Evolutionary conservation across 345 rosid genomes (phyloP).

Genomic region (Dimocarpus longan): DNA sequence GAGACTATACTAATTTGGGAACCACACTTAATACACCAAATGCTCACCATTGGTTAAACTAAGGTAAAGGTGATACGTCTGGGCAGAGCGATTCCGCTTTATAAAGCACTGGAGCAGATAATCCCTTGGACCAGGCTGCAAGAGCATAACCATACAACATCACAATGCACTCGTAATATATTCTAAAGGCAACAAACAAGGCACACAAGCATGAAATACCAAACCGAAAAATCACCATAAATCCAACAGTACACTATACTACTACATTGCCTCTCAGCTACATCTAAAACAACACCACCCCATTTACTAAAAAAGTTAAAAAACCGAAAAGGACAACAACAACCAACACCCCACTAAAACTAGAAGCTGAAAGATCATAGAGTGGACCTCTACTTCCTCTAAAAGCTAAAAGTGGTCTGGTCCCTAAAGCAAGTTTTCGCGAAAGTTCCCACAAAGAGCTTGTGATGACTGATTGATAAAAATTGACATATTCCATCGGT

Average conservation of each 20-base stretch:
- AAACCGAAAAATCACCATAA: slow-evolving; percentile 2
- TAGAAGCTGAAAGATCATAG: neutral
- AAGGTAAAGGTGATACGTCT: slow-evolving; percentile 65
- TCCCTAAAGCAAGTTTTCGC: slow-evolving; percentile 5
- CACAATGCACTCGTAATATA: neutral
- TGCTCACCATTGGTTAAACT: slow-evolving; percentile 62
- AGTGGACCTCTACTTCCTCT: slow-evolving; percentile 11
- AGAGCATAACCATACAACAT: slow-evolving; percentile 8
- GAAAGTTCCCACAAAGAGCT: slow-evolving; percentile 13
- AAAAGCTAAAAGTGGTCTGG: slow-evolving; percentile 33
- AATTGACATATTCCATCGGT: slow-evolving; percentile 6
- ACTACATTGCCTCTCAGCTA: neutral
- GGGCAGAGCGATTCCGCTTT: slow-evolving; percentile 54
- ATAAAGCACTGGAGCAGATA: slow-evolving; percentile 63
- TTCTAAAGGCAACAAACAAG: slow-evolving; percentile 10
- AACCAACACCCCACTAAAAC: neutral
- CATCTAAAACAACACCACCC: neutral
- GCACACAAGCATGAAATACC: neutral
- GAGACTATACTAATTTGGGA: neutral
- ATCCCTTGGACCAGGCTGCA: slow-evolving; percentile 81
- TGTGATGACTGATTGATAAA: slow-evolving; percentile 8
- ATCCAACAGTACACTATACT: neutral
- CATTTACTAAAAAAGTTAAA: neutral
- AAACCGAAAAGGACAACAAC: neutral
- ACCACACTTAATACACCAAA: slow-evolving; percentile 22